Conservation (phyloP, 441 rosid genomes). For the Monsonia emarginata region DNA sequence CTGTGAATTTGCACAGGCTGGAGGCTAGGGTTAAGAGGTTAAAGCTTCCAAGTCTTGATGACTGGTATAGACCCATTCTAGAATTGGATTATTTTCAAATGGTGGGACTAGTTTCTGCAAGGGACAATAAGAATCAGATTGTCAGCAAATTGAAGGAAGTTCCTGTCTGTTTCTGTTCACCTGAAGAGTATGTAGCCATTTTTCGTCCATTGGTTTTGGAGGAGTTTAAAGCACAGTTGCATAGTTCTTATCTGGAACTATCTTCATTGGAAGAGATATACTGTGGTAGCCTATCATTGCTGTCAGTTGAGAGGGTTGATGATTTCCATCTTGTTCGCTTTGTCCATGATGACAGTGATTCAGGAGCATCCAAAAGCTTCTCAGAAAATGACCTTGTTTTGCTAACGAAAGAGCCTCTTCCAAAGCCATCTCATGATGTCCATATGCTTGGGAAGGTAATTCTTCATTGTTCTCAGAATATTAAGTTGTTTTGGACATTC, state of each 20-base stretch:
- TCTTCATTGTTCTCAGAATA: constrained; percentile 4
- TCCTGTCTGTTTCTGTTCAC: constrained; percentile 74
- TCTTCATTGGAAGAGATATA: constrained; percentile 78
- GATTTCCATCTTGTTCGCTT: constrained; percentile 93
- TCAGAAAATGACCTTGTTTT: constrained; percentile 85
- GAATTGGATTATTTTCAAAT: constrained; percentile 74
- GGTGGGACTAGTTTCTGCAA: constrained; percentile 52
- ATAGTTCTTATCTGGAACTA: constrained; percentile 67
- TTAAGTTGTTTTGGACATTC: constrained; percentile 5
- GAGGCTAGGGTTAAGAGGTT: constrained; percentile 67
- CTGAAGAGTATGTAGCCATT: constrained; percentile 68
- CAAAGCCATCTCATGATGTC: constrained; percentile 39
- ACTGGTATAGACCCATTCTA: constrained; percentile 85
- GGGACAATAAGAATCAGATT: constrained; percentile 36
- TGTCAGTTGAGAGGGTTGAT: constrained; percentile 93
- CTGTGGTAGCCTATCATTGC: constrained; percentile 67
- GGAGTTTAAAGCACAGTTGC: constrained; percentile 95
- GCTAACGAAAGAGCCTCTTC: constrained; percentile 73
- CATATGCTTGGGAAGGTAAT: constrained; percentile 93
- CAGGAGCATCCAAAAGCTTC: constrained; percentile 53
- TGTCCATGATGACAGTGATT: constrained; percentile 65
- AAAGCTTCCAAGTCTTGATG: constrained; percentile 83
- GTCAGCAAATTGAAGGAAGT: constrained; percentile 60
- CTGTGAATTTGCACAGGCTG: constrained; percentile 45
- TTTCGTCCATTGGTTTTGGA: constrained; percentile 89